Evolutionary conservation across 129 eudicot species (phyloP).

Genomic region (Tanacetum coccineum): DNA sequence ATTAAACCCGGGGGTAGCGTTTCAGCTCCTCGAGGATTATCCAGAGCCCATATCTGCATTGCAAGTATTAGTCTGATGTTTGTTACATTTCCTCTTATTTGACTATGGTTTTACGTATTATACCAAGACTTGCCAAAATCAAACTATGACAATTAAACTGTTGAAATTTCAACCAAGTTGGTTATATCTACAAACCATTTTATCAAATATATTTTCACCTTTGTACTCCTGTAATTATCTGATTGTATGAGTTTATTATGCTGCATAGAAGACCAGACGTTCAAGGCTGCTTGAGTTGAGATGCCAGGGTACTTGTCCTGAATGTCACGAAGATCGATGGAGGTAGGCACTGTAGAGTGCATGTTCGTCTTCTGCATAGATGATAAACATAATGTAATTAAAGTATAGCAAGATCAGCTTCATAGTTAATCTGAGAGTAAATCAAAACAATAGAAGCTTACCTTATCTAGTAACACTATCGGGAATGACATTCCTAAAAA

Average conservation of each 20-base stretch:
- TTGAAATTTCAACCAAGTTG: too few relatives aligned
- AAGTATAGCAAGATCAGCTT: not conserved
- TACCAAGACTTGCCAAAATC: too few relatives aligned
- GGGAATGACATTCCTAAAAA: constrained; percentile 65
- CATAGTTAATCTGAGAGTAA: not conserved
- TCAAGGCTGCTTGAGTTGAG: constrained; percentile 59
- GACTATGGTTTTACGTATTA: too few relatives aligned
- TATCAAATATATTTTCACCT: constrained; percentile 26
- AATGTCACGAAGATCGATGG: constrained; percentile 41
- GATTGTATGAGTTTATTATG: constrained; percentile 19
- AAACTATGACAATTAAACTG: too few relatives aligned
- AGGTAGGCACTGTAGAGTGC: constrained; percentile 32
- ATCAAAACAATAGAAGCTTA: constrained; percentile 16
- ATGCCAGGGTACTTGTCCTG: constrained; percentile 75
- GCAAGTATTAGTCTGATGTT: too few relatives aligned
- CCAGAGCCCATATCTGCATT: too few relatives aligned
- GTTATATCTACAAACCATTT: too few relatives aligned
- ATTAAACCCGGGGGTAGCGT: too few relatives aligned
- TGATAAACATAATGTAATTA: not conserved
- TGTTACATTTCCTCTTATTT: too few relatives aligned
- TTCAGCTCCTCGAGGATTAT: too few relatives aligned
- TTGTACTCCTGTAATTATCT: constrained; percentile 22
- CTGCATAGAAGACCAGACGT: constrained; percentile 59
- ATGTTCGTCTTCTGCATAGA: constrained; percentile 34
- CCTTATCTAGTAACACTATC: constrained; percentile 47